Conservation (phyloP, 2,329 filamentous ascomycete genomes). For the Diaporthe destruens region DNA sequence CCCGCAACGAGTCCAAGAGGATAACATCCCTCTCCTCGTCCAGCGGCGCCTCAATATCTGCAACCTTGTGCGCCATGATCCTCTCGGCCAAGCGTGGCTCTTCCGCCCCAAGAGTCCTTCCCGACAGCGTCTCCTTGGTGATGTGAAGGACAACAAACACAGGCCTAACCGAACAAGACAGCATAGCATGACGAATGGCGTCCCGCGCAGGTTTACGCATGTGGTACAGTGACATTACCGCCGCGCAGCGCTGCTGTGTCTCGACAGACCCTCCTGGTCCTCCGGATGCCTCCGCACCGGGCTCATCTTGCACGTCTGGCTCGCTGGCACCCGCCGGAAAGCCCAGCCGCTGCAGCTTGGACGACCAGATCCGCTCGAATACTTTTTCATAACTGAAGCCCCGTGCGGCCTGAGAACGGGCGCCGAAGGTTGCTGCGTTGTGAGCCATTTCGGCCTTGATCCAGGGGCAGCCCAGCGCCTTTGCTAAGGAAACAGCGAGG, state of each 20-base stretch:
- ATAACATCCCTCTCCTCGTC: slow-evolving; percentile 8
- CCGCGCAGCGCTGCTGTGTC: background rate
- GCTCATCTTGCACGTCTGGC: no score
- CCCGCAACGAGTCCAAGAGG: slow-evolving; percentile 14
- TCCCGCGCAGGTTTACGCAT: slow-evolving; percentile 26
- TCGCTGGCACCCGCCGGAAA: background rate
- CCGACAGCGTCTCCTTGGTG: slow-evolving; percentile 20
- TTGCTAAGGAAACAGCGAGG: slow-evolving; percentile 1
- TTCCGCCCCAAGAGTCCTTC: slow-evolving; percentile 20
- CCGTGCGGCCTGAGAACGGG: background rate
- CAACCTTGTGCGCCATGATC: slow-evolving; percentile 29
- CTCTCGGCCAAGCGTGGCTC: slow-evolving; percentile 17
- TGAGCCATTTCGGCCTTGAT: slow-evolving; percentile 26
- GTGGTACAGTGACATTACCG: slow-evolving; percentile 11
- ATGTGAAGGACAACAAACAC: slow-evolving; percentile 16
- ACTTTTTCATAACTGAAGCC: slow-evolving; percentile 18
- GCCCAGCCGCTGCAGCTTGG: slow-evolving; percentile 21
- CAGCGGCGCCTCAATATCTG: slow-evolving; percentile 20
- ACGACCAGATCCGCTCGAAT: slow-evolving; percentile 26
- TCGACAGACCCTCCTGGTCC: background rate
- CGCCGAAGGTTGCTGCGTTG: slow-evolving; percentile 6
- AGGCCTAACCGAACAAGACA: background rate
- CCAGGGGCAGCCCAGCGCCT: background rate
- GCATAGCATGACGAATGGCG: slow-evolving; percentile 17
- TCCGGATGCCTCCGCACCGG: background rate